phyloP scores from a whole-genome alignment of 2,329 filamentous ascomycete species.

The Diaporthe citriasiana region DNA sequence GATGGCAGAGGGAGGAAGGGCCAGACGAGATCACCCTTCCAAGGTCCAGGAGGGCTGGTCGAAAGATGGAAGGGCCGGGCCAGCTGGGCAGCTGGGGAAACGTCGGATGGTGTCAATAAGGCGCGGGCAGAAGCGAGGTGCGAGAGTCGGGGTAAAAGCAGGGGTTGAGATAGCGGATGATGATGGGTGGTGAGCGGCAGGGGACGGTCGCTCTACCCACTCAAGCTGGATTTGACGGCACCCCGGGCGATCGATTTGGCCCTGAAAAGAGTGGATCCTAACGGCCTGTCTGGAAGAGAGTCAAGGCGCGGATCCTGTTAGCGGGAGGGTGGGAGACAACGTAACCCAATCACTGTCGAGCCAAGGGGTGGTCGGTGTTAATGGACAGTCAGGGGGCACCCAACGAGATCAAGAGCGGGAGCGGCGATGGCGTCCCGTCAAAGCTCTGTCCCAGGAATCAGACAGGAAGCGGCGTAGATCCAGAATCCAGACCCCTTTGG shows the following conservation, averaged over 20 bases:
- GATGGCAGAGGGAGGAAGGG: slow-evolving; percentile 10
- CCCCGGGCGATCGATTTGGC: slow-evolving; percentile 36
- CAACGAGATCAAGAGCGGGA: slow-evolving; percentile 31
- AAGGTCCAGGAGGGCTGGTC: slow-evolving; percentile 35
- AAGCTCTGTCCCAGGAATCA: slow-evolving; percentile 35
- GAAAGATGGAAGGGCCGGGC: slow-evolving; percentile 24
- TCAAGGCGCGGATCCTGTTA: slow-evolving; percentile 35
- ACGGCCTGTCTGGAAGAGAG: slow-evolving; percentile 33
- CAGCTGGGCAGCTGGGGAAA: slow-evolving; percentile 31
- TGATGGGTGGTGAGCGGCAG: slow-evolving; percentile 31
- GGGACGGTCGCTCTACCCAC: slow-evolving; percentile 4
- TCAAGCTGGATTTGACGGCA: slow-evolving; percentile 28
- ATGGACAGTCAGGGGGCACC: slow-evolving; percentile 34
- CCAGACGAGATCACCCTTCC: slow-evolving; percentile 37
- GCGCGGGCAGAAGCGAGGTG: slow-evolving; percentile 36
- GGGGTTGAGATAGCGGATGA: slow-evolving; percentile 34
- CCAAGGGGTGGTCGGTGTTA: slow-evolving; percentile 32
- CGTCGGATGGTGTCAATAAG: slow-evolving; percentile 31
- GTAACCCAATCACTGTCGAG: slow-evolving; percentile 41
- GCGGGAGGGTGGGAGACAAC: slow-evolving; percentile 37
- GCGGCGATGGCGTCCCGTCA: slow-evolving; percentile 35
- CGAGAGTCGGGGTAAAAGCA: slow-evolving; percentile 38
- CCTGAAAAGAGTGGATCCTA: slow-evolving; percentile 41
- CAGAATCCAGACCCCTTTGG: slow-evolving; percentile 16
- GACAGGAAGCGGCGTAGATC: slow-evolving; percentile 23